Conservation (phyloP, 2,329 filamentous ascomycete genomes). For the Ascosphaera pollenicola region DNA sequence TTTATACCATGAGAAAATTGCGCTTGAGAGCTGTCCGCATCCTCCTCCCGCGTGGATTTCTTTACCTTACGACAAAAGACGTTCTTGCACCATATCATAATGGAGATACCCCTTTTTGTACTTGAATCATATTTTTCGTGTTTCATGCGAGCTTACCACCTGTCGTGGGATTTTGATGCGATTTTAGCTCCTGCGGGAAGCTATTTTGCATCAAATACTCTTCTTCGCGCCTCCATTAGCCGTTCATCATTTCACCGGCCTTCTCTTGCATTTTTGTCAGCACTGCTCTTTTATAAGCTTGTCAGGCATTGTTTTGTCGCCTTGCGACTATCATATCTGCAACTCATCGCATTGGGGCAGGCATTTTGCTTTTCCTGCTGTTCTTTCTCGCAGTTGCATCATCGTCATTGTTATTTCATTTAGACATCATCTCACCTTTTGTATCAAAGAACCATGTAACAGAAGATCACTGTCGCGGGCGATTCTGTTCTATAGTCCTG, state of each 20-base stretch:
- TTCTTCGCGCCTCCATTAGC: too few species aligned
- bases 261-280: background rate
- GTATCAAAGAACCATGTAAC: background rate
- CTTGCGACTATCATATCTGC: background rate
- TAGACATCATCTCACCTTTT: background rate
- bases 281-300: background rate
- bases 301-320: background rate
- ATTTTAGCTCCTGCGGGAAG: too few species aligned
- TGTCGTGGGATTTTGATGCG: too few species aligned
- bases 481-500: background rate
- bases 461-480: background rate
- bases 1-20: too few species aligned
- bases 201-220: too few species aligned
- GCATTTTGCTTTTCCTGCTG: background rate
- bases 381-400: background rate
- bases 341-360: background rate
- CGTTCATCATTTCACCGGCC: too few species aligned
- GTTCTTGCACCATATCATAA: background rate
- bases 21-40: too few species aligned
- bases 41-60: too few species aligned
- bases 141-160: too few species aligned
- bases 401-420: background rate
- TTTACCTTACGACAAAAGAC: too few species aligned
- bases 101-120: background rate
- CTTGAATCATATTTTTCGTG: too few species aligned